Evolutionary conservation across 148 eudicot genomes (phyloP).

Genomic region (Cornus suecica): DNA sequence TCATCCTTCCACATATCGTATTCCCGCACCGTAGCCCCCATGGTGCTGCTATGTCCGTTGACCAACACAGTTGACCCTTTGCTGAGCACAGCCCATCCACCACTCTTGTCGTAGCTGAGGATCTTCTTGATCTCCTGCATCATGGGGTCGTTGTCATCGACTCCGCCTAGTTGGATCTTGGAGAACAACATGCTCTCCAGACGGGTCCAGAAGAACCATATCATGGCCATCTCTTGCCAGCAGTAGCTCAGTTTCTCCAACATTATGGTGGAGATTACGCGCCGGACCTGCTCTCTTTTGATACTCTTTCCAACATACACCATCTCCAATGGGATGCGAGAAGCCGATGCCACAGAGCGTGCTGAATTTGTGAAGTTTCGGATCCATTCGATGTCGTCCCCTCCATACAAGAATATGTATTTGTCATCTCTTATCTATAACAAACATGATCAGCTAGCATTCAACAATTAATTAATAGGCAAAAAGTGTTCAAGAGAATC

Average conservation of each 20-base stretch:
- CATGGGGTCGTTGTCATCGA: slow-evolving; percentile 33
- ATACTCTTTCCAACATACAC: slow-evolving; percentile 43
- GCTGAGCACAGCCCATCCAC: slow-evolving; percentile 50
- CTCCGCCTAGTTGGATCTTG: slow-evolving; percentile 29
- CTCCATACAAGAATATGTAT: slow-evolving; percentile 50
- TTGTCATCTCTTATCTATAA: slow-evolving; percentile 39
- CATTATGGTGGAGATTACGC: slow-evolving; percentile 25
- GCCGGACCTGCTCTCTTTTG: slow-evolving; percentile 22
- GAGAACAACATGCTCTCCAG: slow-evolving; percentile 45
- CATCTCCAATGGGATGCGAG: slow-evolving; percentile 38
- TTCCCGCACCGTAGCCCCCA: slow-evolving; percentile 11
- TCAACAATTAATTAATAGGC: no score
- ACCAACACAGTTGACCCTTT: slow-evolving; percentile 36
- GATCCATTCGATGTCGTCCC: slow-evolving; percentile 43
- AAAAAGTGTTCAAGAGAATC: no score
- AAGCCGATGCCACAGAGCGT: slow-evolving; percentile 18
- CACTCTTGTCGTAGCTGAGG: slow-evolving; percentile 44
- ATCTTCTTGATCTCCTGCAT: slow-evolving; percentile 45
- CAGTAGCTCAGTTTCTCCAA: slow-evolving; percentile 40
- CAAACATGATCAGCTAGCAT: slow-evolving; percentile 1
- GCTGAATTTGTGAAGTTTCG: slow-evolving; percentile 32
- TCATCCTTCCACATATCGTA: slow-evolving; percentile 36
- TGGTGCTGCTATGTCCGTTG: slow-evolving; percentile 30
- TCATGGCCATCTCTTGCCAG: slow-evolving; percentile 42
- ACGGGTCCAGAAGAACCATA: slow-evolving; percentile 57